These are phyloP conservation scores for Haematococcus lacustris DNA, from an alignment of 139 green algal species.

Conservation along the genomic window DNA sequence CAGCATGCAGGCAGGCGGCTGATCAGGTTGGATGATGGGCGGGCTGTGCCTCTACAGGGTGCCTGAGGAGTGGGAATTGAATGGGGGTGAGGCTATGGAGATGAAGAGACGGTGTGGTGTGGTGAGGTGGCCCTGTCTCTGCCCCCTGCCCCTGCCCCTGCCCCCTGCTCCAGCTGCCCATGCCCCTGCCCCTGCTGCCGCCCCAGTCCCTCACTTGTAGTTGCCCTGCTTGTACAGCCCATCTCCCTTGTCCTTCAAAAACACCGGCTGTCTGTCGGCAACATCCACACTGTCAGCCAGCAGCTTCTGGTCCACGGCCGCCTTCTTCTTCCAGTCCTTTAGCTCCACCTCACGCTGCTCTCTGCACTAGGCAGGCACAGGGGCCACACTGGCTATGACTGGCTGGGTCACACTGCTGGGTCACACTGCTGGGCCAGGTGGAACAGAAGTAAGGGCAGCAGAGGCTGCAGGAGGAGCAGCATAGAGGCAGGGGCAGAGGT, in stretches of 20 bases:
- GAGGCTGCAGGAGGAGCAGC: no score
- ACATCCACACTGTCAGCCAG: constrained; percentile 39
- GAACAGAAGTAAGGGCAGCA: no score
- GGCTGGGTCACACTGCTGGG: background rate
- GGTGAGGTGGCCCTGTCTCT: background rate
- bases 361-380: constrained; percentile 3
- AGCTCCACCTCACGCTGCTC: constrained; percentile 54
- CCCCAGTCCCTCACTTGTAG: constrained; percentile 25
- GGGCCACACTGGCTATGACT: background rate
- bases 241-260: constrained; percentile 75
- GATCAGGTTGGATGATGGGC: no score
- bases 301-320: constrained; percentile 5
- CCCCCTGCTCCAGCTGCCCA: no score
- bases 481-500: no score
- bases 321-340: constrained; percentile 29
- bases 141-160: no score
- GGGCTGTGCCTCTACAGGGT: no score
- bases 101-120: background rate
- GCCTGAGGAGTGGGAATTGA: no score
- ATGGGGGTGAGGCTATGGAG: no score
- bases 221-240: constrained; percentile 46
- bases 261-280: constrained; percentile 56
- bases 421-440: no score
- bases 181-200: background rate
- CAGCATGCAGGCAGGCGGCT: no score